Base-by-base conservation (phyloP, 2,329 filamentous ascomycete species). In the Trichoderma aggressivum region DNA sequence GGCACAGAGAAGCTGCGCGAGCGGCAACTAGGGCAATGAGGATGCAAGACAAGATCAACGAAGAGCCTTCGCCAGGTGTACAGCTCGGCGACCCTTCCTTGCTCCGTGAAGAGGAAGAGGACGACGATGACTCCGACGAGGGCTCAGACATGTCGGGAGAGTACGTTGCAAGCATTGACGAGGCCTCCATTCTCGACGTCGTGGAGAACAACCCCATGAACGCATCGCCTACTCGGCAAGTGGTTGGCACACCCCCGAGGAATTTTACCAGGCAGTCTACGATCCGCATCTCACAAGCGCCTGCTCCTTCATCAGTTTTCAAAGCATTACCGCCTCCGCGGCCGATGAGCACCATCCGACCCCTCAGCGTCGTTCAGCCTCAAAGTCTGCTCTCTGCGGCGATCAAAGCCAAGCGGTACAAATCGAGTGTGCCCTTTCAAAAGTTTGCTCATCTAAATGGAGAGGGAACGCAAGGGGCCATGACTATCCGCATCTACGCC, bases 401-500 rank as follows among this genome's bases (percentile, higher is more conserved):
- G 6, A 84, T 95, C 28, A 92, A 91, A 75, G 91, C 90, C 34
- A 93, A 91, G 79, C 87, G 91, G 75, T 87, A 89, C 21, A 89
- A 91, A 74, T 86, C 90, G 1, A 87, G 87, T 7, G 89, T 92
- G 76, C 92, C 92, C 0, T 91, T 95, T 74, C 92, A 94, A 76
- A 87, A 88, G 28, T 96, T 94, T 80, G 92, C 92, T 1, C 88
- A 90, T 18, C 86, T 93, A 47, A 93, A 91, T 70, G 93, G 92
- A 0, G 91, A 94, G 78, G 93, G 91, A 21, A 93, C 94, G 73
- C 87, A 91, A 7, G 92, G 91, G 63, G 92, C 93, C 3, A 85
- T 96, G 24, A 89, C 88, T 75, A 87, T 96, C 73, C 91, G 91
- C 70, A 92, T 97, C 53, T 95, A 93, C 79, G 90, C 88, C 7